Evolutionary conservation across 257 asterid species (phyloP).

Genomic region (Solanum tacnaense): DNA sequence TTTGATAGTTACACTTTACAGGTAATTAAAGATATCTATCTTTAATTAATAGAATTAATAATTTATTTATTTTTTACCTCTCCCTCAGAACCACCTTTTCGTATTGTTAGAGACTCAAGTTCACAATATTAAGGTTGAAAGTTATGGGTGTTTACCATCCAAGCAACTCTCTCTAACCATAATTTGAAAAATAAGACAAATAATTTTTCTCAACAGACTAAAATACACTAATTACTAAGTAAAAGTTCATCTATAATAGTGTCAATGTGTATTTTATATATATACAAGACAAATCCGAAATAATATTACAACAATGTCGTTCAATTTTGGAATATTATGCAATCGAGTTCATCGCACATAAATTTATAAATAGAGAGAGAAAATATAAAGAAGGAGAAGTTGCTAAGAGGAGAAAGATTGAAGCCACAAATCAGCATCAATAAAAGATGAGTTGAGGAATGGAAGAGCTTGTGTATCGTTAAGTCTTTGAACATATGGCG

Average conservation of each 20-base stretch:
- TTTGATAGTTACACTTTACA: too few relatives aligned
- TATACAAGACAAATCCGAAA: neutral
- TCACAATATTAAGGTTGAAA: too few relatives aligned
- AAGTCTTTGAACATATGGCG: conserved; percentile 49
- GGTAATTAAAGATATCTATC: too few relatives aligned
- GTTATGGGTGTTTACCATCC: too few relatives aligned
- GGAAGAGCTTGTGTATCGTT: conserved; percentile 60
- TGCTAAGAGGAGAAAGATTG: neutral
- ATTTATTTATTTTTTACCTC: too few relatives aligned
- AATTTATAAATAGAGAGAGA: neutral
- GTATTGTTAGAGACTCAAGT: too few relatives aligned
- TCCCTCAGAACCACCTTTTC: too few relatives aligned
- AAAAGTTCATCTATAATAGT: too few relatives aligned
- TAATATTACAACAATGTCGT: neutral
- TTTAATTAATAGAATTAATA: too few relatives aligned
- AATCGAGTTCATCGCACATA: neutral
- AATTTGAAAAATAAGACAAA: neutral
- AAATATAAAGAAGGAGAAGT: neutral
- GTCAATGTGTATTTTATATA: neutral
- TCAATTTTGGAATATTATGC: neutral
- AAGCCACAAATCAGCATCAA: conserved; percentile 78
- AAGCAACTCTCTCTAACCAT: too few relatives aligned
- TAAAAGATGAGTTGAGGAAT: conserved; percentile 53
- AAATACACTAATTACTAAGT: too few relatives aligned
- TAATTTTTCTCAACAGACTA: neutral